Percentiles rank a stretch among this genome's conserved stretches.
phyloP scores from a whole-genome alignment of 345 rosid genomes.

The Eucalyptus urophylla region DNA sequence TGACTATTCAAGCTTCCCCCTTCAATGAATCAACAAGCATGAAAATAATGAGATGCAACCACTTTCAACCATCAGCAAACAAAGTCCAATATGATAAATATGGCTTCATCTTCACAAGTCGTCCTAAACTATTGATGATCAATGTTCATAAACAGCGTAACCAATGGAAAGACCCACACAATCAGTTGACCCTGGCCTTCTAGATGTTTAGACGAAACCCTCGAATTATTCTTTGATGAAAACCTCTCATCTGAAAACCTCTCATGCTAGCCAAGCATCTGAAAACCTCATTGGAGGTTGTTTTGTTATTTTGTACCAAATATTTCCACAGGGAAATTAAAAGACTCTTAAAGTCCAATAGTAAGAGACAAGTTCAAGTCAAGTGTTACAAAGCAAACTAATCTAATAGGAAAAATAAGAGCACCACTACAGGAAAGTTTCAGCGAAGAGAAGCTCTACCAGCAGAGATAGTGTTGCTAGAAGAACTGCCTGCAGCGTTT shows the following conservation, averaged over 20 bases:
- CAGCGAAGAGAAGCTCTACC: neutral
- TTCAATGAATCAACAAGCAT: neutral
- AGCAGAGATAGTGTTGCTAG: neutral
- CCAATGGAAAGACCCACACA: neutral
- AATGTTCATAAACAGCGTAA: neutral
- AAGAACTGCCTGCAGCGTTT: conserved; percentile 7
- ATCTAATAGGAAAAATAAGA: neutral
- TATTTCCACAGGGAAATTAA: neutral
- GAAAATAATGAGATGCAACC: neutral
- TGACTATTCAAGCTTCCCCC: neutral
- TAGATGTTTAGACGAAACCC: neutral
- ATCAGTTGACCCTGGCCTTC: neutral
- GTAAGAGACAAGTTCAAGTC: neutral
- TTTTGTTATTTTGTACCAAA: neutral
- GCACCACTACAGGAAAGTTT: neutral
- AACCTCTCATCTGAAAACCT: neutral
- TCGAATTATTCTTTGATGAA: neutral
- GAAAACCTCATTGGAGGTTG: neutral
- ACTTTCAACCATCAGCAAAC: neutral
- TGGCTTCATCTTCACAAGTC: neutral
- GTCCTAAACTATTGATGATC: neutral
- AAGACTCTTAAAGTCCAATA: neutral
- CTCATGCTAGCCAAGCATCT: neutral
- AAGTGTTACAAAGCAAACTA: neutral
- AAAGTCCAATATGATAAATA: neutral